Conservation (phyloP, 1,284 basidiomycete species). For the Coniophora puteana region DNA sequence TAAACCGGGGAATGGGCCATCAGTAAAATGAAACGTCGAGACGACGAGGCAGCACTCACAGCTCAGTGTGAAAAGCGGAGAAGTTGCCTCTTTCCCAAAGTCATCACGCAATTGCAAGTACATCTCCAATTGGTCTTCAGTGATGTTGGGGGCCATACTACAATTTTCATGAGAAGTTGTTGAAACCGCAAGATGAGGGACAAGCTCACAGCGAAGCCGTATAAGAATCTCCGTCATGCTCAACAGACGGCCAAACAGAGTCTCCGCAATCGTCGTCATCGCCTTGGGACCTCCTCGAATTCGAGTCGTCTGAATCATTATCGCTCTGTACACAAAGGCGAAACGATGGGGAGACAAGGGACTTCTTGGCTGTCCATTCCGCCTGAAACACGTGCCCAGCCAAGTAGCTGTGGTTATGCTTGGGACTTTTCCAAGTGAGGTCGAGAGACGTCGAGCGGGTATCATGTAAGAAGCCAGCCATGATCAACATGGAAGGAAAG, state of each 20-base stretch:
- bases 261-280: neutral
- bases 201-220: neutral
- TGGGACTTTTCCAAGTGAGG: conserved; percentile 3
- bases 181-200: neutral
- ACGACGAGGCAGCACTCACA: neutral
- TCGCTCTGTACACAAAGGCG: neutral
- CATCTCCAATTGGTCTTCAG: neutral
- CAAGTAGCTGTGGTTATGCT: neutral
- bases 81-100: neutral
- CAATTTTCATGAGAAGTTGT: neutral
- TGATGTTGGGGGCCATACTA: neutral
- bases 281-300: neutral
- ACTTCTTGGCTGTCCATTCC: conserved; percentile 1
- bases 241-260: neutral
- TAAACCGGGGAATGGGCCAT: neutral
- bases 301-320: too few species aligned
- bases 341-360: conserved; percentile 1
- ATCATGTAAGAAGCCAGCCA: neutral
- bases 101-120: conserved; percentile 2
- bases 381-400: neutral
- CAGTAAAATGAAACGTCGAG: neutral
- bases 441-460: neutral
- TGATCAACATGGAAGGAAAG: neutral
- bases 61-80: neutral
- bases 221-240: neutral